Evolutionary conservation across 148 eudicot species (phyloP), one percentile per base, ranked within the genome.

Genomic region (Limonium bicolor): DNA sequence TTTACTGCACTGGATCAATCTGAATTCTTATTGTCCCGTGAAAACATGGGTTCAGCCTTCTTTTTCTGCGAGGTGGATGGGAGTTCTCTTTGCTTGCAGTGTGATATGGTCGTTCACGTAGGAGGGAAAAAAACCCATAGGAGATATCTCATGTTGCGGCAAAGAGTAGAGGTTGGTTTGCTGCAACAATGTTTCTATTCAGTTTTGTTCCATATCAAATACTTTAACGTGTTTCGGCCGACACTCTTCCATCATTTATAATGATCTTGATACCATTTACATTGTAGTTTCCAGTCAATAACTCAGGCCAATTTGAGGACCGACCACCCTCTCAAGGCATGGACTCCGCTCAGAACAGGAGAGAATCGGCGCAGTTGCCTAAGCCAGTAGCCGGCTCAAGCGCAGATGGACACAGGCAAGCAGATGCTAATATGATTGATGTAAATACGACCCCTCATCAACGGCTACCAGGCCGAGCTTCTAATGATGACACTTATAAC

Each of bases 91-190:
- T 82, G 94, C 58, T 64, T 77, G 67, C 86, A 82, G 64, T 82
- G 94, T 45, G 86, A 82, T 72, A 82, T 82, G 94, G 60, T 66
- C 40, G 86, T 82, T 28, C 86, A 82, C 44, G 86, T 82, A 51
- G 82, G 80, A 25, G 82, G 86, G 53, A 82, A 82, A 64, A 66
- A 80, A 60, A 77, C 65, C 21, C 94, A 82, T 35, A 56, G 70
- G 69, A 71, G 94, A 72, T 74, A 71, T 62, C 82, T 82, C 24
- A 49, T 74, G 24, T 29, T 71, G 29, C 63, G 86, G 70, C 94
- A 82, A 41, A 74, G 74, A 67, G 68, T 82, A 27, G 86, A 82
- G 94, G 94, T 82, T 68, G 58, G 76, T 62, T 50, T 9, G 7
- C 11, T 10, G 3, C 30, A 19, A 18, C 2, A 14, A 13, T 10